A percentile compares a stretch with the other conserved stretches of the same genome.
Evolutionary conservation across 2,329 filamentous ascomycete genomes (phyloP).

Genomic region (Penicillium decumbens): DNA sequence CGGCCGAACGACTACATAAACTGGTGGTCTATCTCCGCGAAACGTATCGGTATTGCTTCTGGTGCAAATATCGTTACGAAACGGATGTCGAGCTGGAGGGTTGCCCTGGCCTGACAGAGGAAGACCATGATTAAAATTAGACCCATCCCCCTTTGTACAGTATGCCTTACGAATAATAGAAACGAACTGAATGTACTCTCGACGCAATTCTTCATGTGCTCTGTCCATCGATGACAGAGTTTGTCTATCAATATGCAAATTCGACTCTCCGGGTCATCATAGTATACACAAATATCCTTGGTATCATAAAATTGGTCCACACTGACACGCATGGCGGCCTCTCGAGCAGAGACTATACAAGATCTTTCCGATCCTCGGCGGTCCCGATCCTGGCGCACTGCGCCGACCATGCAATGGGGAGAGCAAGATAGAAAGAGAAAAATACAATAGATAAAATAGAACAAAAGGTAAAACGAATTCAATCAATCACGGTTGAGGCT

Average conservation of each 20-base stretch:
- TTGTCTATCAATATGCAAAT: constrained; percentile 9
- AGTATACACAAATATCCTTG: constrained; percentile 20
- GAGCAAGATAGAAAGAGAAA: constrained; percentile 1
- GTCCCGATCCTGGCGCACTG: constrained; percentile 5
- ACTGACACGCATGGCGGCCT: constrained; percentile 1
- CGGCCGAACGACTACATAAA: constrained; percentile 61
- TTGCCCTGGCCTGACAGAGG: constrained; percentile 81
- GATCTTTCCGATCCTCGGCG: neutral
- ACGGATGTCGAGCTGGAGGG: constrained; percentile 66
- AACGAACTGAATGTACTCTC: neutral
- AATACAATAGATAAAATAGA: neutral
- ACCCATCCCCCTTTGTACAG: neutral
- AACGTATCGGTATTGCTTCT: constrained; percentile 82
- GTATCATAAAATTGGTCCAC: constrained; percentile 19
- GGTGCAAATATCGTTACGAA: constrained; percentile 83
- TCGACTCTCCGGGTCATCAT: constrained; percentile 10
- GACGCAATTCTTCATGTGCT: neutral
- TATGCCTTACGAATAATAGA: constrained; percentile 1
- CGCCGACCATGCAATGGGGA: constrained; percentile 9
- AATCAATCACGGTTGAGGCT: constrained; percentile 7
- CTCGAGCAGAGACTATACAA: neutral
- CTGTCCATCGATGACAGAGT: neutral
- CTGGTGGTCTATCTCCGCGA: constrained; percentile 67
- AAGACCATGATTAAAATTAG: constrained; percentile 65
- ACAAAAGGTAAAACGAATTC: neutral